Percentiles rank a stretch among this genome's conserved stretches.
These are phyloP conservation scores for Musa acuminata DNA, from an alignment of 176 grass and related monocot species.

Conservation along the genomic window DNA sequence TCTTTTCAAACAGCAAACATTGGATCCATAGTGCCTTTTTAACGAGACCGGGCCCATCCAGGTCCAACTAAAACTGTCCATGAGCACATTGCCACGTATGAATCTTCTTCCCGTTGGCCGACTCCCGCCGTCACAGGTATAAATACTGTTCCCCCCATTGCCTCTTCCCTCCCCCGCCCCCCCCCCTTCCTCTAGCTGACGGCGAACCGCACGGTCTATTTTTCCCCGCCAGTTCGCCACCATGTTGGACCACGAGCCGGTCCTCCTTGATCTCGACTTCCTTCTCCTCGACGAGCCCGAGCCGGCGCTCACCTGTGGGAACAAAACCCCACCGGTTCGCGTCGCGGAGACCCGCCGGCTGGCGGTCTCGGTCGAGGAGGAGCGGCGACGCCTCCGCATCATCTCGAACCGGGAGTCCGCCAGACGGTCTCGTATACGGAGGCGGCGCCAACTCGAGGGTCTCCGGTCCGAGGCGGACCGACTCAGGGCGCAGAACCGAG, in stretches of 20 bases:
- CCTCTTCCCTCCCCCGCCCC: background rate
- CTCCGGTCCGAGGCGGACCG: slow-evolving; percentile 2
- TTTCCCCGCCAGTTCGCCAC: background rate
- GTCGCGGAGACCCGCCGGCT: too few species aligned
- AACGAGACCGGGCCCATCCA: too few species aligned
- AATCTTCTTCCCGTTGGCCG: background rate
- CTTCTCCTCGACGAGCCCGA: background rate
- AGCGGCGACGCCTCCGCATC: slow-evolving; percentile 8
- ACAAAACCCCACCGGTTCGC: background rate
- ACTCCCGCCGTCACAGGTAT: background rate
- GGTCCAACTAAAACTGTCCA: too few species aligned
- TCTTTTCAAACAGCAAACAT: background rate
- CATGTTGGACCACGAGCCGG: background rate
- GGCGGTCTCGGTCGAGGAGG: background rate
- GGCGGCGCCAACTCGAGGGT: background rate
- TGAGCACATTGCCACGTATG: too few species aligned
- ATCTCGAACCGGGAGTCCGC: slow-evolving; percentile 17
- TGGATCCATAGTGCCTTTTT: background rate
- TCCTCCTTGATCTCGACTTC: background rate
- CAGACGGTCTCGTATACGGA: background rate
- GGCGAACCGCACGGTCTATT: background rate
- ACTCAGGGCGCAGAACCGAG: background rate
- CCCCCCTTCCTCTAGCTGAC: background rate
- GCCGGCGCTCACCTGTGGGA: background rate
- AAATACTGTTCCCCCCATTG: background rate